Evolutionary conservation across 2,329 filamentous ascomycete genomes (phyloP).

Genomic region (Biscogniauxia sp.): DNA sequence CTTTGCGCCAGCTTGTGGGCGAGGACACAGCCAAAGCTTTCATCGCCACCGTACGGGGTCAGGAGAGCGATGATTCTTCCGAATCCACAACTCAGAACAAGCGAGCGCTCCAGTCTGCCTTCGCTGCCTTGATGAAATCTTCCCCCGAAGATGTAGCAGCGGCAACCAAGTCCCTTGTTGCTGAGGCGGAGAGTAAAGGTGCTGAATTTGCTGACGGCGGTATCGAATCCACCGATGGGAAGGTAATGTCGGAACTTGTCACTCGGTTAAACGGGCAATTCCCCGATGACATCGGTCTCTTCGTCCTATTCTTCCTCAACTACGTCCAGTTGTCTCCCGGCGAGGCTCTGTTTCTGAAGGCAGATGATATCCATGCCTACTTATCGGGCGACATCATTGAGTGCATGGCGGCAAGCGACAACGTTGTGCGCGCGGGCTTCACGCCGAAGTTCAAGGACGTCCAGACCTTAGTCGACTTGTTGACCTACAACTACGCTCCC

Average conservation of each 20-base stretch:
- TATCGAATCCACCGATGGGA: constrained; percentile 63
- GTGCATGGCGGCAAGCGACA: constrained; percentile 99
- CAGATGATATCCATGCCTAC: constrained; percentile 97
- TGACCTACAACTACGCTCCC: constrained; percentile 94
- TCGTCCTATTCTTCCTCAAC: constrained; percentile 97
- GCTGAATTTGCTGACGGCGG: constrained; percentile 73
- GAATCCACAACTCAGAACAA: constrained; percentile 61
- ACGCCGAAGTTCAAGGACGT: constrained; percentile 99
- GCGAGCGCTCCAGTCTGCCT: constrained; percentile 70
- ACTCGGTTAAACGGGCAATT: constrained; percentile 78
- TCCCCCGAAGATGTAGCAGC: constrained; percentile 62
- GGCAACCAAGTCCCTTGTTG: constrained; percentile 67
- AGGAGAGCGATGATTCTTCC: constrained; percentile 40
- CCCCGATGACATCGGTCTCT: constrained; percentile 85
- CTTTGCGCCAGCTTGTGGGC: constrained; percentile 66
- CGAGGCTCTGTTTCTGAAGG: constrained; percentile 93
- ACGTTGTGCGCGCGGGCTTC: constrained; percentile 94
- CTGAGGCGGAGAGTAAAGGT: constrained; percentile 66
- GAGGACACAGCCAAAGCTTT: constrained; percentile 60
- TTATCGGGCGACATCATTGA: constrained; percentile 92
- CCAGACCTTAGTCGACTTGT: constrained; percentile 78
- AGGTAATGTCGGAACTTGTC: constrained; percentile 74
- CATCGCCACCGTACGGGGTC: constrained; percentile 50
- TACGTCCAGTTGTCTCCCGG: constrained; percentile 84
- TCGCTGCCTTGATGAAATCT: constrained; percentile 78